A percentile compares a stretch with the other conserved stretches of the same genome.
These are phyloP conservation scores for Cichorium intybus DNA, from an alignment of 140 eudicot genomes.

Conservation along the genomic window DNA sequence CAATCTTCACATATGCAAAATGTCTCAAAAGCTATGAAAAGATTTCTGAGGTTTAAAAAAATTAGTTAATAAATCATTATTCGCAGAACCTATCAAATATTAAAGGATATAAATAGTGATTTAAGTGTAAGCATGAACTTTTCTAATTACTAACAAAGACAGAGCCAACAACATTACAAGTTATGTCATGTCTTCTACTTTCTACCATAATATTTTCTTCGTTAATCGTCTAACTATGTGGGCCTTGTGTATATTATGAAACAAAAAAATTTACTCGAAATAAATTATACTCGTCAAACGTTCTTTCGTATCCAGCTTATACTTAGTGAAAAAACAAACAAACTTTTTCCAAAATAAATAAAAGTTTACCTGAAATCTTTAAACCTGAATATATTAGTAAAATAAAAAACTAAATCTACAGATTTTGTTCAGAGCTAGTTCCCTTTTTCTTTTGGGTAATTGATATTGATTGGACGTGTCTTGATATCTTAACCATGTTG, in stretches of 20 bases:
- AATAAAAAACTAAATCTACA: too few relatives aligned
- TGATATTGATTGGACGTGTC: conserved; percentile 17
- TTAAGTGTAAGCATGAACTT: neutral
- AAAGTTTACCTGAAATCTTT: too few relatives aligned
- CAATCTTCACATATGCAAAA: neutral
- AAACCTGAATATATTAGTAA: too few relatives aligned
- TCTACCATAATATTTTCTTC: neutral
- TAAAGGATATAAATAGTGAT: neutral
- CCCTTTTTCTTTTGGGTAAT: conserved; percentile 17
- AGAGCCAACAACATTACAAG: too few relatives aligned
- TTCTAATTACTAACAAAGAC: neutral
- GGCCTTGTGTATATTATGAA: too few relatives aligned
- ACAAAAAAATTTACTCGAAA: too few relatives aligned
- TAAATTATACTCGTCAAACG: too few relatives aligned
- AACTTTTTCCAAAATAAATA: too few relatives aligned
- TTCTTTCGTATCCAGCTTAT: too few relatives aligned
- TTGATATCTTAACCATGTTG: conserved; percentile 21
- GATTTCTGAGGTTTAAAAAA: conserved; percentile 8
- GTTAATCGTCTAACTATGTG: neutral
- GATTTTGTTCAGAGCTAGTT: too few relatives aligned
- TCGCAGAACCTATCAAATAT: neutral
- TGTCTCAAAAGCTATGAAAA: neutral
- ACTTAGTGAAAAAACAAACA: too few relatives aligned
- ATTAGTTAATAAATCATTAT: neutral
- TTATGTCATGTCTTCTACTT: too few relatives aligned